Base-by-base conservation (phyloP, 805 yeast species). In the Hanseniaspora guilliermondii region DNA sequence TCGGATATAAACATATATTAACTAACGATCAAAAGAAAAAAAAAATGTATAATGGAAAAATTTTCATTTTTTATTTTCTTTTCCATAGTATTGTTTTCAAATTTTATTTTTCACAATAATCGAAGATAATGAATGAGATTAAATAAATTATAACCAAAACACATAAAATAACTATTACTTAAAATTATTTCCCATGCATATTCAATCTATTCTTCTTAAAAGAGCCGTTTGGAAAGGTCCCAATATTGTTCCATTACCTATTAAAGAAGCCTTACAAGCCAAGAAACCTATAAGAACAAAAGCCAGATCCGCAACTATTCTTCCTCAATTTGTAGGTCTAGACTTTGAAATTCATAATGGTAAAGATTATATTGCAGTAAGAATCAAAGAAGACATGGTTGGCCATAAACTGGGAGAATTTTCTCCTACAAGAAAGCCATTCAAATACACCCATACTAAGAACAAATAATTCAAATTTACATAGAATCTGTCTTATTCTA, bases 341-440 rank as follows among this genome's bases (percentile, higher is more conserved):
- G 84, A 82, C 62, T 93, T 93, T 68, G 95, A 93, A 69, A 86
- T 93, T 36, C 98, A 93, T 70, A 93, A 93, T 69, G 98, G 98
- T 30, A 86, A 84, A 65, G 95, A 87, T 61, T 93, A 89, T 65
- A 95, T 88, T 39, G 87, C 87, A 50, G 76, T 93, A 53, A 87
- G 83, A 60, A 78, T 93, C 30, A 79, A 84, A 8, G 97, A 93
- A 65, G 93, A 93, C 62, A 93, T 93, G 98, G 96, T 93, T 57
- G 98, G 98, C 19, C 78, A 82, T 60, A 93, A 91, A 66, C 72
- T 93, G 55, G 98, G 98, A 1, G 97, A 91, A 68, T 93, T 87
- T 73, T 95, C 95, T 1, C 87, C 89, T 53, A 93, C 98, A 1
- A 79, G 97, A 70, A 86, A 87, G 77, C 80, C 83, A 66, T 87